Conservation (phyloP, 805 yeast species). For the Helenozyma baotianmanensis region DNA sequence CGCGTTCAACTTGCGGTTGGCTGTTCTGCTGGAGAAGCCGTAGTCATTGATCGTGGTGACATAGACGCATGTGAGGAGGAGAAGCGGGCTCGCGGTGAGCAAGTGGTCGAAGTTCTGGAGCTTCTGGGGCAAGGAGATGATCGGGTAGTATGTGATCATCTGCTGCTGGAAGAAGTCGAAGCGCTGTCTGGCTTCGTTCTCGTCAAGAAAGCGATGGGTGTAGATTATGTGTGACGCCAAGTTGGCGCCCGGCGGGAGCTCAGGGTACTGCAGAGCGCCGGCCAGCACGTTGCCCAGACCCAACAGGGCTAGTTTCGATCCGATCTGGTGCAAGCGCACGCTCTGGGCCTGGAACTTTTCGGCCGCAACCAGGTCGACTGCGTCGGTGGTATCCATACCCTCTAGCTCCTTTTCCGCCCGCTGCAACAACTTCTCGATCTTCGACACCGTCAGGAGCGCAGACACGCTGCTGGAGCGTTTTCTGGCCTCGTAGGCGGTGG, state of each 20-base stretch:
- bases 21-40: constrained; percentile 2
- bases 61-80: constrained; percentile 39
- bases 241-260: constrained; percentile 13
- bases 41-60: constrained; percentile 45
- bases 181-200: constrained; percentile 31
- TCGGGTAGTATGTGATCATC: constrained; percentile 46
- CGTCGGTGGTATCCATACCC: no score
- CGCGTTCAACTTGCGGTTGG: constrained; percentile 35
- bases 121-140: constrained; percentile 36
- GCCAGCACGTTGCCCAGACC: no score
- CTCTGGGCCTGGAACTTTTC: neutral
- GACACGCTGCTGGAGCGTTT: constrained; percentile 1
- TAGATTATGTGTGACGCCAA: constrained; percentile 35
- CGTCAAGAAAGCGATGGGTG: constrained; percentile 14
- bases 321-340: neutral
- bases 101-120: constrained; percentile 37
- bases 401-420: constrained; percentile 4
- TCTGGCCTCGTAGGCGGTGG: constrained; percentile 36
- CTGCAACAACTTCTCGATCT: constrained; percentile 2
- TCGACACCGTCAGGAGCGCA: constrained; percentile 2
- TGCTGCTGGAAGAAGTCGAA: constrained; percentile 31
- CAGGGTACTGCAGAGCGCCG: neutral
- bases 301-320: neutral
- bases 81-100: constrained; percentile 38
- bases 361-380: neutral